These are phyloP conservation scores for Grosmannia serpens DNA, from an alignment of 2,329 filamentous ascomycete genomes.

Conservation along the genomic window DNA sequence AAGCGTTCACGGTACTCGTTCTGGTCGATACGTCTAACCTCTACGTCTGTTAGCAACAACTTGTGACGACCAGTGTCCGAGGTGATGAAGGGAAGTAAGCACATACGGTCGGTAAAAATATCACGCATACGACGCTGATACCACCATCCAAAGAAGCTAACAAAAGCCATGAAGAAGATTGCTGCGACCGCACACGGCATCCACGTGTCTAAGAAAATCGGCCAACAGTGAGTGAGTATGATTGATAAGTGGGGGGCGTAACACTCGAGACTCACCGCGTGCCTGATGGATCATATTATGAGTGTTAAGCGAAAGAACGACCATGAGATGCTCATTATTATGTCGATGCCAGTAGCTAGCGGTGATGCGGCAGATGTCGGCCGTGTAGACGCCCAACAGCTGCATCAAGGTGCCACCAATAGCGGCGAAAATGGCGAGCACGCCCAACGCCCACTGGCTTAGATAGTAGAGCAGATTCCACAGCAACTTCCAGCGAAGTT, in stretches of 20 bases:
- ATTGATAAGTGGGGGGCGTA: background rate
- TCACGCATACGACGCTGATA: conserved; percentile 17
- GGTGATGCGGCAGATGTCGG: conserved; percentile 13
- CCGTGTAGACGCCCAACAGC: conserved; percentile 16
- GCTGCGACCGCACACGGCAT: conserved; percentile 13
- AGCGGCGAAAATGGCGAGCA: conserved; percentile 30
- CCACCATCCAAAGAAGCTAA: conserved; percentile 17
- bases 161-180: conserved; percentile 15
- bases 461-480: conserved; percentile 13
- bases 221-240: background rate
- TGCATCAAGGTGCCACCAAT: conserved; percentile 17
- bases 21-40: conserved; percentile 6
- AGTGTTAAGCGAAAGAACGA: conserved; percentile 11
- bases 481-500: conserved; percentile 6
- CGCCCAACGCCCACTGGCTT: conserved; percentile 11
- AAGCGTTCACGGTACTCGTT: conserved; percentile 3
- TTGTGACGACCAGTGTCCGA: too few relatives aligned
- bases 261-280: background rate
- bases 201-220: conserved; percentile 10
- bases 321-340: conserved; percentile 5
- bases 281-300: conserved; percentile 10
- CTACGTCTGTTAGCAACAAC: background rate
- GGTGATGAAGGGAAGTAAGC: background rate
- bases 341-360: conserved; percentile 12
- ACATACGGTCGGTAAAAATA: conserved; percentile 11